A percentile compares a stretch with the other conserved stretches of the same genome.
phyloP scores from a whole-genome alignment of 1,284 basidiomycete genomes.

The Fomitopsis betulina region DNA sequence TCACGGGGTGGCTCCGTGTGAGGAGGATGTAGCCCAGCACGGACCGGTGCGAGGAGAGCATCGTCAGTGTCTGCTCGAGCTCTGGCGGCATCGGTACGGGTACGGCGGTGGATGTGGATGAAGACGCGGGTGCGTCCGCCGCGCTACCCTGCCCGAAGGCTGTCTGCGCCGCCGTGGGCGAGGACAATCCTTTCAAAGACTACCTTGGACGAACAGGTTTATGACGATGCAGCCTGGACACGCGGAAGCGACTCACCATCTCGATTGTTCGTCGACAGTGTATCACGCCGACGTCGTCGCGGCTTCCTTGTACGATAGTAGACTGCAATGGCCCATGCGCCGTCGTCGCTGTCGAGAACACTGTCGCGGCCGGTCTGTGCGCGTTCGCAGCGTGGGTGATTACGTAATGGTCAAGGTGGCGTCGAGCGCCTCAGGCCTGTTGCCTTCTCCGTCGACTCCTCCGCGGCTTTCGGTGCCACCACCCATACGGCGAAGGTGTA shows the following conservation, averaged over 20 bases:
- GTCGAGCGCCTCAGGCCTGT: too few species aligned
- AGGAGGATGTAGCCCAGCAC: conserved; percentile 88
- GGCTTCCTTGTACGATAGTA: not conserved
- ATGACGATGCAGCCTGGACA: not conserved
- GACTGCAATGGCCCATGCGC: not conserved
- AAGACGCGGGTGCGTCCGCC: not conserved
- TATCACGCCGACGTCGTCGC: not conserved
- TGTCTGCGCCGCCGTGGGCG: not conserved
- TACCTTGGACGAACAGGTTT: conserved; percentile 1
- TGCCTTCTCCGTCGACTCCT: not conserved
- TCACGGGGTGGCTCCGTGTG: conserved; percentile 57
- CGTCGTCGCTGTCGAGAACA: not conserved
- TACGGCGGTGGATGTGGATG: conserved; percentile 10
- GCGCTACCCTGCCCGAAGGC: not conserved
- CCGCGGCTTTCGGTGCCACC: not conserved
- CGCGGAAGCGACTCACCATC: not conserved
- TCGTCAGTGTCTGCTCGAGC: conserved; percentile 71
- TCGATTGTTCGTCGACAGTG: not conserved
- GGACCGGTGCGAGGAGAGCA: conserved; percentile 77
- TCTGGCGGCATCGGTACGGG: conserved; percentile 62
- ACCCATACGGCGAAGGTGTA: not conserved
- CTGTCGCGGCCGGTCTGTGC: not conserved
- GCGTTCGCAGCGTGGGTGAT: not conserved
- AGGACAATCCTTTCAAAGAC: conserved; percentile 5
- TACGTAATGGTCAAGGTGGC: not conserved